Conservation (phyloP, 768 basidiomycete species). For the Rhodotorula sphaerocarpa region DNA sequence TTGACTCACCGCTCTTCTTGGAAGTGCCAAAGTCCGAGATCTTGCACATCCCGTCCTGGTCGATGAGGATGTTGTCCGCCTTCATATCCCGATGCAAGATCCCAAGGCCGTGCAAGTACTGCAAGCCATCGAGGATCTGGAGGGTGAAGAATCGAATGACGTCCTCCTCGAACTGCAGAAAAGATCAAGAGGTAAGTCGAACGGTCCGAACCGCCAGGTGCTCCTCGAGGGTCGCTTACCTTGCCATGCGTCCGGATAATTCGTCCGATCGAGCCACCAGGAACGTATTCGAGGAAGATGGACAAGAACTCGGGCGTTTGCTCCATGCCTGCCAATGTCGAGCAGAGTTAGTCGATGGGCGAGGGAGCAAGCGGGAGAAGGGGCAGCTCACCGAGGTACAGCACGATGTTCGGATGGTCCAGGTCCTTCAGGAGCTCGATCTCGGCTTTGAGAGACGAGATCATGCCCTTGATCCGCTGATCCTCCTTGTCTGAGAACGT, state of each 20-base stretch:
- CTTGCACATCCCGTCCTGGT: slow-evolving; percentile 83
- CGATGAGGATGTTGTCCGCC: slow-evolving; percentile 95
- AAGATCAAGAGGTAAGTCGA: neutral
- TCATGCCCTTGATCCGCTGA: slow-evolving; percentile 68
- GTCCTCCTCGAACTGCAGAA: slow-evolving; percentile 62
- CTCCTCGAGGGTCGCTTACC: slow-evolving; percentile 21
- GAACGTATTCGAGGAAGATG: slow-evolving; percentile 97
- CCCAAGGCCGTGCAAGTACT: slow-evolving; percentile 82
- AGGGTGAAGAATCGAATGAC: slow-evolving; percentile 85
- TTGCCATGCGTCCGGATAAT: slow-evolving; percentile 83
- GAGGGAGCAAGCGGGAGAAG: no score
- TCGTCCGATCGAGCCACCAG: slow-evolving; percentile 88
- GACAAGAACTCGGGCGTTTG: slow-evolving; percentile 37
- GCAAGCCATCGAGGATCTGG: slow-evolving; percentile 83
- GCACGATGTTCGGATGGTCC: slow-evolving; percentile 94
- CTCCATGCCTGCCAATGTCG: slow-evolving; percentile 34
- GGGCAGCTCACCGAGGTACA: slow-evolving; percentile 64
- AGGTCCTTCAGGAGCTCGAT: slow-evolving; percentile 93
- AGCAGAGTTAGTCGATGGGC: neutral
- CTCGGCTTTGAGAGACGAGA: slow-evolving; percentile 87
- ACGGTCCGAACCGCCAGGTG: no score
- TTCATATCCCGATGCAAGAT: slow-evolving; percentile 95
- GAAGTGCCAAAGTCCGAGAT: slow-evolving; percentile 98
- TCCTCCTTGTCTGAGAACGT: slow-evolving; percentile 88
- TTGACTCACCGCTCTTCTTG: slow-evolving; percentile 59